phyloP scores from a whole-genome alignment of 345 rosid species.

The Populus tremula region DNA sequence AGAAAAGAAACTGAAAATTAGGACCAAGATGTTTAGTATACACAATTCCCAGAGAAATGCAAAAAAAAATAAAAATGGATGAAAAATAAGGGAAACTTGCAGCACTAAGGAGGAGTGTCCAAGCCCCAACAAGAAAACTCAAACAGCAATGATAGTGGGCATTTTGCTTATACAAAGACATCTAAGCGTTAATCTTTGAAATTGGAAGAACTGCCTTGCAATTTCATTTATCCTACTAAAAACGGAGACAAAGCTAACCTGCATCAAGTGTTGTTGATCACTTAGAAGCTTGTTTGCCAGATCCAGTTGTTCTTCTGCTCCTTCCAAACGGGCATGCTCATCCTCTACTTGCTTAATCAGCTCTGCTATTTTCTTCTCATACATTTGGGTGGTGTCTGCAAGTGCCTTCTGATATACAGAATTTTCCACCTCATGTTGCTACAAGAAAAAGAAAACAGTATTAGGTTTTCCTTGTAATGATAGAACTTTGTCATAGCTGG shows the following conservation, averaged over 20 bases:
- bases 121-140: background rate
- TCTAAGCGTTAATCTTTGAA: background rate
- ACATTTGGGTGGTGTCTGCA: slow-evolving; percentile 57
- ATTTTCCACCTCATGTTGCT: slow-evolving; percentile 60
- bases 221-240: background rate
- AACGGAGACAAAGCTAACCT: slow-evolving; percentile 44
- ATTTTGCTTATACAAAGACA: background rate
- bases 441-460: slow-evolving; percentile 20
- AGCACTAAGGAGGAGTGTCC: background rate
- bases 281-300: slow-evolving; percentile 40
- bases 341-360: slow-evolving; percentile 58
- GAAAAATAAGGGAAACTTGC: background rate
- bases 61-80: background rate
- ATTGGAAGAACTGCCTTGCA: background rate
- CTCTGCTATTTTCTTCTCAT: slow-evolving; percentile 64
- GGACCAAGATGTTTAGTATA: background rate
- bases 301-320: slow-evolving; percentile 49
- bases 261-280: slow-evolving; percentile 50
- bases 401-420: slow-evolving; percentile 64
- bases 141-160: background rate
- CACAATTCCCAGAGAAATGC: background rate
- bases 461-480: slow-evolving; percentile 1
- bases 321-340: slow-evolving; percentile 43
- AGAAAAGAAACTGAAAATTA: no score
- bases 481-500: background rate